Conservation (phyloP, 2,329 filamentous ascomycete genomes). For the Aciculosporium take region DNA sequence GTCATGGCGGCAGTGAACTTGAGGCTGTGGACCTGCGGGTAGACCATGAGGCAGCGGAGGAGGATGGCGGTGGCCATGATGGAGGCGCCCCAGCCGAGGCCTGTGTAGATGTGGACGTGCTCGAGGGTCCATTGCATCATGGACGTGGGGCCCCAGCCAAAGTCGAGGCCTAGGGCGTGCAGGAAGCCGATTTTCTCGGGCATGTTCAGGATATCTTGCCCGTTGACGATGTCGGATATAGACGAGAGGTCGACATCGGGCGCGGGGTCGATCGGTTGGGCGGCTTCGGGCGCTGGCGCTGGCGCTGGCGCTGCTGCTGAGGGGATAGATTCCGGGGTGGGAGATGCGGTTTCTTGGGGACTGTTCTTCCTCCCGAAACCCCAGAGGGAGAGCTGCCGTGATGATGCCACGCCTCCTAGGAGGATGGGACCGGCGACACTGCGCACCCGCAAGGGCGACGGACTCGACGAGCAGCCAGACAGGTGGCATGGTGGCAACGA, state of each 20-base stretch:
- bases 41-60: conserved; percentile 51
- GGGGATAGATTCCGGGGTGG: too few species aligned
- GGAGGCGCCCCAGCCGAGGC: conserved; percentile 70
- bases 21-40: conserved; percentile 33
- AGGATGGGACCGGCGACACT: conserved; percentile 14
- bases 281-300: conserved; percentile 6
- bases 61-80: conserved; percentile 52
- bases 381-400: conserved; percentile 22
- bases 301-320: too few species aligned
- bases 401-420: conserved; percentile 17
- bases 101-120: conserved; percentile 62
- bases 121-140: conserved; percentile 66
- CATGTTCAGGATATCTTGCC: conserved; percentile 39
- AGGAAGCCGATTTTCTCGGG: conserved; percentile 73
- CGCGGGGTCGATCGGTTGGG: conserved; percentile 2
- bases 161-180: conserved; percentile 70
- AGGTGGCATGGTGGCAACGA: conserved; percentile 12
- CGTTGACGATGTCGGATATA: conserved; percentile 22
- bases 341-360: conserved; percentile 1
- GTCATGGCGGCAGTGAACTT: conserved; percentile 40
- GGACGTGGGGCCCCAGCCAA: conserved; percentile 65
- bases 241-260: conserved; percentile 19
- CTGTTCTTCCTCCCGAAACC: conserved; percentile 18
- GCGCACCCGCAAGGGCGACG: conserved; percentile 12
- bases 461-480: conserved; percentile 9